Evolutionary conservation across 805 yeast genomes (phyloP), one percentile per base, ranked within the genome.

Genomic region (Yarrowia sp.): DNA sequence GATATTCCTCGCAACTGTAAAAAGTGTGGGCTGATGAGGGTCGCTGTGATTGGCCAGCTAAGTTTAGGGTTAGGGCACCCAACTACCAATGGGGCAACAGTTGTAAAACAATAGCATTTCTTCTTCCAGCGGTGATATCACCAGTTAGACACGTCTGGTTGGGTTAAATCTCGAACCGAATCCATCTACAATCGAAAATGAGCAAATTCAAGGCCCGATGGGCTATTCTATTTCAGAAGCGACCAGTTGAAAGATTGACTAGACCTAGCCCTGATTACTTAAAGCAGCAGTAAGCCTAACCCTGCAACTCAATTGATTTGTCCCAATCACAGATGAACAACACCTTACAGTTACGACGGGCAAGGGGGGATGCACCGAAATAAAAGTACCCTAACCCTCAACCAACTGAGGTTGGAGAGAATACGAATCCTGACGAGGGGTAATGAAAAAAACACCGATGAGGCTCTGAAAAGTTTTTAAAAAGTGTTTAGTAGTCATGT

Each of bases 1-100:
- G 59, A 35, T 52, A 52, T 36, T 46, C 43, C 44, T 52, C 61
- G 46, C 61, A 54, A 54, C 61, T 54, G 61, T 54, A 54, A 54
- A 51, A 54, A 54, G 61, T 36, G 61, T 54, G 61, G 61, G 22
- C 61, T 54, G 61, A 54, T 54, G 61, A 8, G 14, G 36, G 6
- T 6, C 8, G 46, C 46, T 38, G 41, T 54, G 61, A 54, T 54
- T 54, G 61, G 61, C 33, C 61, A 38, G 46, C 10, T 21, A 22
- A 28, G 33, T 38, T 38, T 33, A 38, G 61, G 61, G 61, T 54
- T 54, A 38, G 61, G 61, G 61, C 16, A 51, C n/a, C 1, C 4
- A 5, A 2, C 11, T 6, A 7, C 21, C 10, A 22, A 41, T 41
- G 3, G 46, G 28, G 17, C 26, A 7, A 41, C 46, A 2, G 19